Evolutionary conservation across 768 basidiomycete species (phyloP), one percentile per base, ranked within the genome.

Genomic region (Tulasnella sp.): DNA sequence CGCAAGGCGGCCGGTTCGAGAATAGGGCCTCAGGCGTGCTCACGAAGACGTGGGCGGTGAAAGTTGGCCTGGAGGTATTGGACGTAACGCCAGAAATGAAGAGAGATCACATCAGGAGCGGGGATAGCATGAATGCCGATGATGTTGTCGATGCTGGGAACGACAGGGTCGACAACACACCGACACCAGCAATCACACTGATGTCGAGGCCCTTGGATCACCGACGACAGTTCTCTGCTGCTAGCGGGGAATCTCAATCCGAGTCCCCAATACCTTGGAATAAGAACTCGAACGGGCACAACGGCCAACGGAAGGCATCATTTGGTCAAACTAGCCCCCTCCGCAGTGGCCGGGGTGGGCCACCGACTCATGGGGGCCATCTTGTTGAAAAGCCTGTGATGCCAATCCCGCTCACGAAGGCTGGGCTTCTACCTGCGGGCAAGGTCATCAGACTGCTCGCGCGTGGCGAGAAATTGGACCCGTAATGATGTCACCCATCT

Each of bases 391-490:
- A 50, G 32, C 56, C 56, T 2, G 34, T 29, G 29, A 30, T 41
- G 23, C 44, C 42, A 26, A 45, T 54, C 32, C 53, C 60, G 45
- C 26, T 51, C 27, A 55, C 52, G 19, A 61, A 54, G n/a, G 32
- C 54, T n/a, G 86, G 64, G 83, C 47, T 59, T 47, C 34, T 59
- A 0, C 58, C 58, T 17, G 58, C 85, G 5, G 84, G 79, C 69
- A 84, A 81, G 63, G 83, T 86, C 64, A 82, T 90, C 32, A 76
- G 87, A 24, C 84, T 91, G 27, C 79, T 91, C 61, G 86, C 88
- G 1, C 80, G 88, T 11, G 88, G 88, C 30, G 88, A 91, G 77
- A 88, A 89, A 70, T 71, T 91, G 55, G 87, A 91, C 44, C 79
- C 78, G 41, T 74, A 61, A 67, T 15, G 34, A 38, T 38, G 5